Percentiles rank a stretch among this genome's conserved stretches.
Conservation (phyloP, 2,329 filamentous ascomycete species). For the Tolypocladium paradoxum region DNA sequence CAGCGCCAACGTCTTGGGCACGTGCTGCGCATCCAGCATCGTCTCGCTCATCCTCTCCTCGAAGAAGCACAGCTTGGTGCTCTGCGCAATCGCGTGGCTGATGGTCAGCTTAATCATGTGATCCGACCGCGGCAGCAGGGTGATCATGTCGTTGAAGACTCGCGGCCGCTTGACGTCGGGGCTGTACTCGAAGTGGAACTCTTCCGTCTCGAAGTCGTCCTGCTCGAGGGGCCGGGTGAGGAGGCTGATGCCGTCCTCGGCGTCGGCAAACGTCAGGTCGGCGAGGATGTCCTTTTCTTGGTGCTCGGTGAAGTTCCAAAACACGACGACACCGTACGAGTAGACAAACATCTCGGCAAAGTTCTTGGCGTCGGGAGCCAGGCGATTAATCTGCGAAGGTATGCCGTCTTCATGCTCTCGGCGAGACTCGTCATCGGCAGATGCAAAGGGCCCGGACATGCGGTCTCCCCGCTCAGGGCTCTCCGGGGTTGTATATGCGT, state of each 20-base stretch:
- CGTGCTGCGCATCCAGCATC: constrained; percentile 85
- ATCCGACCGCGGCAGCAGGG: constrained; percentile 74
- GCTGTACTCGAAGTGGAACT: constrained; percentile 98
- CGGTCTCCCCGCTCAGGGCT: constrained; percentile 20
- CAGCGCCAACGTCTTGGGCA: constrained; percentile 78
- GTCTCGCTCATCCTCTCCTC: constrained; percentile 93
- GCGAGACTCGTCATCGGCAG: constrained; percentile 17
- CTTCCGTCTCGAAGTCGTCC: constrained; percentile 91
- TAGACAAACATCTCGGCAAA: constrained; percentile 97
- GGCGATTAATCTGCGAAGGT: constrained; percentile 42
- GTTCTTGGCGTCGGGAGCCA: constrained; percentile 60
- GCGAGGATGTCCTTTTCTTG: constrained; percentile 96
- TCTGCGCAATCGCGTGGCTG: constrained; percentile 93
- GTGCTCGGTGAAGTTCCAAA: constrained; percentile 96
- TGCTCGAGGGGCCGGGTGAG: constrained; percentile 73
- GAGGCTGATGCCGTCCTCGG: constrained; percentile 52
- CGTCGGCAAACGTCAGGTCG: constrained; percentile 80
- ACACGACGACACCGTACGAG: constrained; percentile 92
- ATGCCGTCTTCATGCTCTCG: constrained; percentile 27
- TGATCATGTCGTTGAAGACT: constrained; percentile 99
- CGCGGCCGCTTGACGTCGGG: constrained; percentile 73
- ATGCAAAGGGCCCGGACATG: constrained; percentile 17
- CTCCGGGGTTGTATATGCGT: constrained; percentile 36
- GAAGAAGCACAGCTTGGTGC: constrained; percentile 91
- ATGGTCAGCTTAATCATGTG: constrained; percentile 99